Evolutionary conservation across 768 basidiomycete genomes (phyloP).

Genomic region (Chalciporus piperatus): DNA sequence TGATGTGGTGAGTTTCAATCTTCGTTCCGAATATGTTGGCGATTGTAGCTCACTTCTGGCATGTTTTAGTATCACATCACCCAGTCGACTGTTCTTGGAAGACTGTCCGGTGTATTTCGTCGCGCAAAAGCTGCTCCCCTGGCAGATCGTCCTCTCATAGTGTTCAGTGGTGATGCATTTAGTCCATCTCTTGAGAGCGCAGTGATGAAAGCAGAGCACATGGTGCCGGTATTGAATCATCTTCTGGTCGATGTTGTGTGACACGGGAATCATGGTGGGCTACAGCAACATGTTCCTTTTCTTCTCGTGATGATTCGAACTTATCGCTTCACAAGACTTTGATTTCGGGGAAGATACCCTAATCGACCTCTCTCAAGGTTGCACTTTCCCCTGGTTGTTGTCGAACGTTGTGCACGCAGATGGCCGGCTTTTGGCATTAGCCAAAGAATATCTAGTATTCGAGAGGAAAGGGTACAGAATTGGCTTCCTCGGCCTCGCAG

Average conservation of each 20-base stretch:
- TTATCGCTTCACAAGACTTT: background rate
- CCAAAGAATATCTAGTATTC: constrained; percentile 8
- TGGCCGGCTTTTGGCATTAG: background rate
- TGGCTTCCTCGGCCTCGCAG: constrained; percentile 8
- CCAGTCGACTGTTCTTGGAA: constrained; percentile 1
- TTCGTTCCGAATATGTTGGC: background rate
- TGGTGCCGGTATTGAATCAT: constrained; percentile 4
- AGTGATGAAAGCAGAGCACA: constrained; percentile 8
- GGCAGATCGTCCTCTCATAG: background rate
- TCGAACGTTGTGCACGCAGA: constrained; percentile 8
- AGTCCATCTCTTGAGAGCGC: constrained; percentile 7
- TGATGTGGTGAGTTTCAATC: constrained; percentile 6
- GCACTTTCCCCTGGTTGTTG: constrained; percentile 10
- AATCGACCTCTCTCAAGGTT: constrained; percentile 4
- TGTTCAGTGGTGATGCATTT: constrained; percentile 11
- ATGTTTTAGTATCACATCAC: constrained; percentile 8
- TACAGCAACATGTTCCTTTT: too few relatives aligned
- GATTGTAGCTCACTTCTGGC: background rate
- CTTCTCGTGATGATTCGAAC: background rate
- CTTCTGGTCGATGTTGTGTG: constrained; percentile 10
- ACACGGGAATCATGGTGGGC: constrained; percentile 8
- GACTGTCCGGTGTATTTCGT: constrained; percentile 2
- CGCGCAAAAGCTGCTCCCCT: constrained; percentile 1
- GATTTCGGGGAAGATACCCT: constrained; percentile 8
- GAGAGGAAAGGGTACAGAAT: constrained; percentile 6